Conservation (phyloP, 352 stramenopile species). For the Globisporangium apiculatum region DNA sequence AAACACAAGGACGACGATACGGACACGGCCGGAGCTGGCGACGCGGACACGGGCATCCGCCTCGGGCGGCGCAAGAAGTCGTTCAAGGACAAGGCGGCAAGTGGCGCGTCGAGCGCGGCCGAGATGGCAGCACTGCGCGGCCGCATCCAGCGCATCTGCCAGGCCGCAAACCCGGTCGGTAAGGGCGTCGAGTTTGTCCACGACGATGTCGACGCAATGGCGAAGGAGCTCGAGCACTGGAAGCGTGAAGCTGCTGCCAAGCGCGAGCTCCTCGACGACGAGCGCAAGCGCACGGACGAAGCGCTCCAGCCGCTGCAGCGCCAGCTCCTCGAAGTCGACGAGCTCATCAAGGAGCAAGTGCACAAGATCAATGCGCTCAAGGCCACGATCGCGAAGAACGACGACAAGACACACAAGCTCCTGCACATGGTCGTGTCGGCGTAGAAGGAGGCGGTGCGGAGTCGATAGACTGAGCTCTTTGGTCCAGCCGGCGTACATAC, state of each 20-base stretch:
- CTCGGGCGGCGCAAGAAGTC: constrained; percentile 69
- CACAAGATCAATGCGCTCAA: constrained; percentile 91
- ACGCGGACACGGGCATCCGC: constrained; percentile 68
- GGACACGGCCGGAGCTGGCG: constrained; percentile 31
- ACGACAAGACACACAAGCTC: constrained; percentile 88
- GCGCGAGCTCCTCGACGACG: constrained; percentile 70
- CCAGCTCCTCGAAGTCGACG: constrained; percentile 82
- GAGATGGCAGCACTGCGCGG: constrained; percentile 75
- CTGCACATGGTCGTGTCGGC: constrained; percentile 84
- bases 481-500: no score
- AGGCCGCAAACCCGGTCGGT: constrained; percentile 87
- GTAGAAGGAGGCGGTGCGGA: constrained; percentile 10
- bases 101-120: constrained; percentile 45
- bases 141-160: constrained; percentile 89
- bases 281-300: constrained; percentile 81
- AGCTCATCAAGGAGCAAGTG: constrained; percentile 89
- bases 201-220: constrained; percentile 92
- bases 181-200: constrained; percentile 93
- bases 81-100: constrained; percentile 78
- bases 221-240: constrained; percentile 91
- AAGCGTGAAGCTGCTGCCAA: constrained; percentile 77
- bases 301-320: constrained; percentile 74
- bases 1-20: constrained; percentile 59
- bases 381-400: constrained; percentile 89
- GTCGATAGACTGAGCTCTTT: no score